A percentile compares a stretch with the other conserved stretches of the same genome.
phyloP scores from a whole-genome alignment of 1,284 basidiomycete genomes.

The Apiotrichum sp. region DNA sequence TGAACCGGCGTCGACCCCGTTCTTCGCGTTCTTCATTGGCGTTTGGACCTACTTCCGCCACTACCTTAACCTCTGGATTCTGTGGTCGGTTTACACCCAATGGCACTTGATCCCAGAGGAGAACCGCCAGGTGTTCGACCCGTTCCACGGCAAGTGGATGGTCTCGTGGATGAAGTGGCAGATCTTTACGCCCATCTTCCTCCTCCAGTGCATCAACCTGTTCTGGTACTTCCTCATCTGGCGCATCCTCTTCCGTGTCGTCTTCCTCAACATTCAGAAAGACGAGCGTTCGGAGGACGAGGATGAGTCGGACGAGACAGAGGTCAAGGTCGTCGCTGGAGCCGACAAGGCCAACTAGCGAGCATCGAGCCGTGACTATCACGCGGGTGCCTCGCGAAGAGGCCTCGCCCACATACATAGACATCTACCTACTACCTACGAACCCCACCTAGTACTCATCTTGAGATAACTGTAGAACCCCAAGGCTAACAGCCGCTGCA shows the following conservation, averaged over 20 bases:
- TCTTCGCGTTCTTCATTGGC: conserved; percentile 64
- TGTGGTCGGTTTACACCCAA: conserved; percentile 80
- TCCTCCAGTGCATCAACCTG: conserved; percentile 75
- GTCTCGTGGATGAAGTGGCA: conserved; percentile 74
- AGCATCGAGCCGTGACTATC: no score
- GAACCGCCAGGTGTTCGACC: conserved; percentile 50
- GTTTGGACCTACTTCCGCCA: conserved; percentile 95
- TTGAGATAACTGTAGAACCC: no score
- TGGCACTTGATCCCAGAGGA: conserved; percentile 72
- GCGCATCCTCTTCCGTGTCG: conserved; percentile 56
- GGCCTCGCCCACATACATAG: no score
- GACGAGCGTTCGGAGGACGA: conserved; percentile 52
- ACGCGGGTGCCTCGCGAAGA: no score
- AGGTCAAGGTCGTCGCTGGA: conserved; percentile 10
- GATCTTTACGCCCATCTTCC: conserved; percentile 65
- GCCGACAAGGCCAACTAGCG: conserved; percentile 16
- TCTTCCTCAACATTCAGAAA: conserved; percentile 35
- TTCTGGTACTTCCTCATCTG: conserved; percentile 85
- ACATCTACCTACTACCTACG: no score
- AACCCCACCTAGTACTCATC: no score
- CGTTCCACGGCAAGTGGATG: conserved; percentile 64
- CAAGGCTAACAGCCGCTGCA: no score
- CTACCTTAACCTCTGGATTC: conserved; percentile 79
- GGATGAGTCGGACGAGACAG: conserved; percentile 23
- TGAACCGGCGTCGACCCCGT: conserved; percentile 58